Base-by-base conservation (phyloP, 495 filamentous ascomycete genomes). In the Pyrenopolyporus hunteri region DNA sequence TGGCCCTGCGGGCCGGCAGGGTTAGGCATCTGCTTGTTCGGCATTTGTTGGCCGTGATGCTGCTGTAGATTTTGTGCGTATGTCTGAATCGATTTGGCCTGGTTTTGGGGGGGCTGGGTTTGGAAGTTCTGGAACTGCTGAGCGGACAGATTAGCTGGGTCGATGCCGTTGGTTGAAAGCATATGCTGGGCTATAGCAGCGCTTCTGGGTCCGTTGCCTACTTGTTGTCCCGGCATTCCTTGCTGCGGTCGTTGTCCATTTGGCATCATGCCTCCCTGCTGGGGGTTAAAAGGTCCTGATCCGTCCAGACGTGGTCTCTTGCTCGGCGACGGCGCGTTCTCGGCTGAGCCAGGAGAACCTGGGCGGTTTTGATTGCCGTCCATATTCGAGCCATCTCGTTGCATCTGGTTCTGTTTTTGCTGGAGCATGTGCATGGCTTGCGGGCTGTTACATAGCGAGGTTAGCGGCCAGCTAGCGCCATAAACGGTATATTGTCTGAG, bases 261-360 rank as follows among this genome's bases (percentile, higher is more conserved):
- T 31, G 85, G 87, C 73, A 88, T 87, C 80, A 96, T 88, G 67
- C 70, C 74, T 43, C 84, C 85, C 64, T 87, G 88, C 53, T 86
- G 85, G 4, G 75, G 73, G 66, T 89, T 90, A 67, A 88, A 89
- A 19, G 80, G 80, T 32, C 82, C 83, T 10, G 64, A 39, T 60
- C 83, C 83, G 56, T 97, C 94, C 32, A 97, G 81, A 31, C 93
- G 90, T n/a, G 87, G 88, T 67, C 94, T 82, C 77, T 98, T 98
- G 49, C 87, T 90, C 6, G 94, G 93, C 17, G 94, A 97, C 4
- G 92, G 89, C 23, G 91, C 91, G 67, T 96, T 96, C 35, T 97
- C 93, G 22, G 84, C 85, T 5, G 88, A 87, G 23, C 88, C 84
- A 4, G 91, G 92, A 29, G 91, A 97, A 58, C 88, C 89, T 20